phyloP scores from a whole-genome alignment of 2,329 filamentous ascomycete species.

The Aspergillus niger region DNA sequence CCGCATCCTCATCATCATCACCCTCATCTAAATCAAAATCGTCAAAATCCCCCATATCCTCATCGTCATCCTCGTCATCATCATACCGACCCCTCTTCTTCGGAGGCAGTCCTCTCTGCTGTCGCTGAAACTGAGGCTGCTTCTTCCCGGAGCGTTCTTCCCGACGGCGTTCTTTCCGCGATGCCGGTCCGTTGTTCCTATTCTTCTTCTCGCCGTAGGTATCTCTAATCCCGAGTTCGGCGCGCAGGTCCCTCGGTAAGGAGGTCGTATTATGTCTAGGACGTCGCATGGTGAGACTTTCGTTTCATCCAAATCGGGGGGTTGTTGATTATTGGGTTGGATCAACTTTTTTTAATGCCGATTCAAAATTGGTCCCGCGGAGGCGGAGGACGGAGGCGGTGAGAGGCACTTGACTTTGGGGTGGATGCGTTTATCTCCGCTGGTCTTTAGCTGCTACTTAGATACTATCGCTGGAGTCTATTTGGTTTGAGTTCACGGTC shows the following conservation, averaged over 20 bases:
- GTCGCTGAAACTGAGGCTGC: conserved; percentile 25
- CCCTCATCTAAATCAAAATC: conserved; percentile 26
- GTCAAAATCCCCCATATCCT: conserved; percentile 32
- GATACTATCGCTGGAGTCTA: too few species aligned
- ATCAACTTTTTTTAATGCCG: conserved; percentile 28
- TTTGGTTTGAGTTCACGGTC: too few species aligned
- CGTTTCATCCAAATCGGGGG: background rate
- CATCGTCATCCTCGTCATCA: conserved; percentile 25
- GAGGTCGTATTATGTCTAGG: conserved; percentile 45
- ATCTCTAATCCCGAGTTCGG: conserved; percentile 45
- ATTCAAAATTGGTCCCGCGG: conserved; percentile 22
- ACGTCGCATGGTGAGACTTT: conserved; percentile 33
- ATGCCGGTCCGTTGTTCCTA: conserved; percentile 30
- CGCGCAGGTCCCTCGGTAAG: conserved; percentile 41
- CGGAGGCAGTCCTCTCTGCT: conserved; percentile 24
- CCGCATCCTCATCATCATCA: conserved; percentile 5
- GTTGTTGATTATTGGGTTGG: background rate
- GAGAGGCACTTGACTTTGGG: conserved; percentile 12
- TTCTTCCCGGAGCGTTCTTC: conserved; percentile 66
- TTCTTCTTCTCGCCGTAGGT: conserved; percentile 36
- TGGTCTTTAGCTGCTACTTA: too few species aligned
- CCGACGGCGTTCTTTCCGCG: conserved; percentile 68
- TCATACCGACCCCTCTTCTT: conserved; percentile 20
- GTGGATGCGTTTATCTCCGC: too few species aligned
- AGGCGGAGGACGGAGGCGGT: conserved; percentile 27